These are phyloP conservation scores for Fabrea salina DNA, from an alignment of 169 alveolate species.

Conservation along the genomic window DNA sequence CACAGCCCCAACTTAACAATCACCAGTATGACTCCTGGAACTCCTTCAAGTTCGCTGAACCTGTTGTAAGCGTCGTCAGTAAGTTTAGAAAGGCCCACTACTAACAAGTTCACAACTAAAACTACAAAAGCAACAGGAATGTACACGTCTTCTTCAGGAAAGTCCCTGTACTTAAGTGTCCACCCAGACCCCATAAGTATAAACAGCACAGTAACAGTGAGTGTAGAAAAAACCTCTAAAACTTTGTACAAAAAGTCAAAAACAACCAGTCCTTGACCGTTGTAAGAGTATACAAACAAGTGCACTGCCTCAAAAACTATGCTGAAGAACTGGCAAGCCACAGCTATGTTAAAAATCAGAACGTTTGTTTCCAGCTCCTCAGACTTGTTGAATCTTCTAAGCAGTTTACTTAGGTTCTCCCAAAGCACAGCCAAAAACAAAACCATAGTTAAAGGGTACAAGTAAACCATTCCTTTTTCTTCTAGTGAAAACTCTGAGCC, in stretches of 20 bases:
- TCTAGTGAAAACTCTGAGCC: conserved; percentile 19
- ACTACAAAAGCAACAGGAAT: conserved; percentile 17
- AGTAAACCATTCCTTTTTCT: conserved; percentile 6
- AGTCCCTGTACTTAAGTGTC: conserved; percentile 6
- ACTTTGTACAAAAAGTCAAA: not conserved
- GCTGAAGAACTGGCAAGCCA: not conserved
- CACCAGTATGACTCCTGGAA: not conserved
- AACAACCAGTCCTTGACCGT: not conserved
- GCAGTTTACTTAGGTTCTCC: not conserved
- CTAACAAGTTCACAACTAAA: not conserved
- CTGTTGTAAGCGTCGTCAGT: not conserved
- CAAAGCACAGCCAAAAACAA: not conserved
- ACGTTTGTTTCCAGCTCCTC: not conserved
- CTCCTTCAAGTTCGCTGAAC: conserved; percentile 1
- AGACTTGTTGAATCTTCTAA: not conserved
- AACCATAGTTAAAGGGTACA: not conserved
- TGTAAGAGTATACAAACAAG: not conserved
- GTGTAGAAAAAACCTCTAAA: not conserved
- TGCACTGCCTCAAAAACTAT: not conserved
- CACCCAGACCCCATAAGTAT: conserved; percentile 11
- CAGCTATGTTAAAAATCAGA: not conserved
- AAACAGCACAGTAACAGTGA: not conserved
- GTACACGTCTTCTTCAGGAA: not conserved
- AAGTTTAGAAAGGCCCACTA: not conserved
- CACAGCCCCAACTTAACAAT: not conserved